A percentile compares a stretch with the other conserved stretches of the same genome.
phyloP scores from a whole-genome alignment of 2,329 filamentous ascomycete species.

The Bipolaris bicolor region DNA sequence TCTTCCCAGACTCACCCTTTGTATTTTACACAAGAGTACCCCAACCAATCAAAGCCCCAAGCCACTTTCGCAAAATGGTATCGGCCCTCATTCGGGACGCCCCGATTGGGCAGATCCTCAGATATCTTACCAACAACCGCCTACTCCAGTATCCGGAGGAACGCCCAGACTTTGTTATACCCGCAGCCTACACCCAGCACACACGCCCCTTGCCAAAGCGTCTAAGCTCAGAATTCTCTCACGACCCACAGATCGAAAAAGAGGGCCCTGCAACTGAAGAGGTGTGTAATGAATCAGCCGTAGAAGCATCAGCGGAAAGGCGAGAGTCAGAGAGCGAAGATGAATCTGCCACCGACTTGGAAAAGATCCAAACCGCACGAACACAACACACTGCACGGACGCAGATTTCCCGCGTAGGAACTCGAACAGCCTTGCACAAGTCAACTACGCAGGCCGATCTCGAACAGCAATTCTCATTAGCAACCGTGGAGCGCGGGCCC shows the following conservation, averaged over 20 bases:
- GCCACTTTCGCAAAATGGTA: neutral
- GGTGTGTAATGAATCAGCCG: conserved; percentile 29
- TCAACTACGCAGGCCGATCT: conserved; percentile 50
- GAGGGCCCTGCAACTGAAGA: conserved; percentile 35
- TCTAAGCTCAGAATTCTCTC: conserved; percentile 16
- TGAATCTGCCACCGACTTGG: conserved; percentile 34
- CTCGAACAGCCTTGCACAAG: conserved; percentile 44
- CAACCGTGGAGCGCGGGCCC: conserved; percentile 44
- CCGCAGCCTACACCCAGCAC: conserved; percentile 49
- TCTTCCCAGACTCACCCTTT: neutral
- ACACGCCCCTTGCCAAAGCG: conserved; percentile 16
- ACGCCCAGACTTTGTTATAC: conserved; percentile 60
- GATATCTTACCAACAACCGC: conserved; percentile 60
- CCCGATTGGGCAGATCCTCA: conserved; percentile 64
- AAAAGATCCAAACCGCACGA: conserved; percentile 42
- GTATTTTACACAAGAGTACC: neutral
- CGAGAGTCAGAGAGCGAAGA: conserved; percentile 22
- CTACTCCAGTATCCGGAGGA: conserved; percentile 67
- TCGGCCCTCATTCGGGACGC: conserved; percentile 59
- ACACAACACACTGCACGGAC: conserved; percentile 35
- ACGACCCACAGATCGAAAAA: conserved; percentile 11
- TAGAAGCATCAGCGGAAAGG: conserved; percentile 35
- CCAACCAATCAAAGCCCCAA: neutral
- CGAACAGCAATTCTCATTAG: conserved; percentile 47
- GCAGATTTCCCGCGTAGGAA: conserved; percentile 47